Evolutionary conservation across 2,329 filamentous ascomycete species (phyloP).

Genomic region (Reticulascus tulasneorum): DNA sequence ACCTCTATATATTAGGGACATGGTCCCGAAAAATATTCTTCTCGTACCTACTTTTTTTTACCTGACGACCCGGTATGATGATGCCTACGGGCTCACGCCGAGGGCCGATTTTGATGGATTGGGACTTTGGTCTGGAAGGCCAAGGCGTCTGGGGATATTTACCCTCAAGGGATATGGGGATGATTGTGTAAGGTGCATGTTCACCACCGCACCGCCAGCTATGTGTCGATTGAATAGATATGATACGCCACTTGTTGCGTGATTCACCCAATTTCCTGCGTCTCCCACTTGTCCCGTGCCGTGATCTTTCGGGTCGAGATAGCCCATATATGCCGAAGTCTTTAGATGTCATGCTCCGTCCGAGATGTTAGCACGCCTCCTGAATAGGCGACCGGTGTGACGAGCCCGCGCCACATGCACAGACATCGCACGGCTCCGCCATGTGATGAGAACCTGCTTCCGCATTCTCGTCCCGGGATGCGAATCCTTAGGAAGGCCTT

Average conservation of each 20-base stretch:
- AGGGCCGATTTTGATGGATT: constrained; percentile 13
- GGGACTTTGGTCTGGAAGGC: constrained; percentile 11
- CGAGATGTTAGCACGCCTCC: no score
- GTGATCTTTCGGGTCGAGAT: no score
- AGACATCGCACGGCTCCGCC: no score
- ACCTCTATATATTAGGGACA: constrained; percentile 14
- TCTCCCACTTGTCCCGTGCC: constrained; percentile 1
- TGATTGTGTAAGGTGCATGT: constrained; percentile 9
- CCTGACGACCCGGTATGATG: constrained; percentile 11
- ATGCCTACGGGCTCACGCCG: constrained; percentile 12
- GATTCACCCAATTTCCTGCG: no score
- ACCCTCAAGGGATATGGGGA: constrained; percentile 9
- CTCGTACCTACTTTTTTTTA: constrained; percentile 12
- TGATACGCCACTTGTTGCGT: constrained; percentile 7
- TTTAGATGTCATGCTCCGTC: no score
- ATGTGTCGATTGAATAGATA: constrained; percentile 10
- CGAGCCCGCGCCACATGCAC: no score
- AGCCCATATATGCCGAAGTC: no score
- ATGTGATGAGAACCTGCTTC: no score
- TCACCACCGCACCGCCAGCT: constrained; percentile 5
- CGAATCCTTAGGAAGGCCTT: no score
- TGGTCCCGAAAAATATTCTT: constrained; percentile 9
- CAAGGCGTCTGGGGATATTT: constrained; percentile 12
- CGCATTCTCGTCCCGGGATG: no score
- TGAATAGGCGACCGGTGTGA: no score